These are phyloP conservation scores for Tolypocladium guangdongense DNA, from an alignment of 2,329 filamentous ascomycete species.

Conservation along the genomic window DNA sequence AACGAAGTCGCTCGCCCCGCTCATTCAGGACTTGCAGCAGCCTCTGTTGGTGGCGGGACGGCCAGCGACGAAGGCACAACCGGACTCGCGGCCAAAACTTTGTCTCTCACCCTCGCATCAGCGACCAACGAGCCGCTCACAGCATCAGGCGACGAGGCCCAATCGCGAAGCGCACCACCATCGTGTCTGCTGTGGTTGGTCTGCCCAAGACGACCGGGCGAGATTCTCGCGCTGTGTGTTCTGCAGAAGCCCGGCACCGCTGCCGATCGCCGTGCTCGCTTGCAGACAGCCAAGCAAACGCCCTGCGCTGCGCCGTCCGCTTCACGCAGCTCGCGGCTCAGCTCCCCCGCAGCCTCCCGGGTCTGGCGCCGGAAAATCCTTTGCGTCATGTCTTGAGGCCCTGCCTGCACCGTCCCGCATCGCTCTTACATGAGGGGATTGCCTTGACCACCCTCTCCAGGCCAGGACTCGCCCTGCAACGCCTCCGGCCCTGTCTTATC, in stretches of 20 bases:
- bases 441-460: conserved; percentile 7
- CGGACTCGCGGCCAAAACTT: background rate
- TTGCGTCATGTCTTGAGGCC: conserved; percentile 5
- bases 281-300: background rate
- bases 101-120: background rate
- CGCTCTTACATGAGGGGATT: conserved; percentile 11
- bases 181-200: background rate
- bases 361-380: conserved; percentile 2
- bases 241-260: background rate
- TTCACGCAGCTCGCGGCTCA: background rate
- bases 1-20: conserved; percentile 1
- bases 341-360: conserved; percentile 2
- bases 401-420: conserved; percentile 8
- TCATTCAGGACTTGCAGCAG: background rate
- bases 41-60: background rate
- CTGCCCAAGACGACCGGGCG: background rate
- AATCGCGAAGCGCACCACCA: background rate
- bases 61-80: background rate
- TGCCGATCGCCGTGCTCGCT: background rate
- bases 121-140: background rate
- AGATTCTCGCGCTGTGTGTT: background rate
- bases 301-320: background rate
- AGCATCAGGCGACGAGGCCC: background rate
- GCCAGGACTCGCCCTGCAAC: background rate
- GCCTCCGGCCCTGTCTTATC: conserved; percentile 1